Base-by-base conservation (phyloP, 208 protist species). In the Sergeia podlipaevii region DNA sequence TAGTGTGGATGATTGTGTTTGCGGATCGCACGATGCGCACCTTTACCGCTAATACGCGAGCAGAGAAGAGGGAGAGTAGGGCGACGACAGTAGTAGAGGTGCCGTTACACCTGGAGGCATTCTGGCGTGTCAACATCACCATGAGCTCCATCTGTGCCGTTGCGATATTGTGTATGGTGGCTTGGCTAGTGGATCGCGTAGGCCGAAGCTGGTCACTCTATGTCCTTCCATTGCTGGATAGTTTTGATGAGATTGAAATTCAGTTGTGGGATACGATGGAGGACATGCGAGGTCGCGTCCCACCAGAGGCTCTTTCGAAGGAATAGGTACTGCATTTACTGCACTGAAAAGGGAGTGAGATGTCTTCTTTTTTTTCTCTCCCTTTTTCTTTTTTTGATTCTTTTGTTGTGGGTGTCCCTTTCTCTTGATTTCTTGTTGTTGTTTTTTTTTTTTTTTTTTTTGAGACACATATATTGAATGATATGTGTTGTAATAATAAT, bases 261-360 rank as follows among this genome's bases (percentile, higher is more conserved):
- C 29, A 21, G 1, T 42, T 64, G 29, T 91, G 83, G 83, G 48
- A 52, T 17, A 44, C 39, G 17, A 60, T 65, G 8, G 55, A 74
- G 13, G 81, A 89, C 44, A 67, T 80, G n/a, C 56, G 83, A 17
- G 59, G 68, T 42, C 73, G 79, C 32, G 46, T 66, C 4, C 47
- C 52, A 21, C 60, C 64, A 15, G 42, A 41, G 36, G 20, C 24
- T 26, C 39, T 64, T 11, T 48, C 32, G 34, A 41, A 15, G 13
- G n/a, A n/a, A n/a, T n/a, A n/a, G n/a, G n/a, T n/a, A n/a, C n/a
- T n/a, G n/a, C n/a, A n/a, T n/a, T n/a, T n/a, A n/a, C n/a, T n/a
- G n/a, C n/a, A n/a, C n/a, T n/a, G n/a, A n/a, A n/a, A n/a, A n/a
- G n/a, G n/a, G n/a, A n/a, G n/a, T n/a, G 15, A 38, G 11, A 38